These are phyloP conservation scores for Ormosia emarginata DNA, from an alignment of 306 rosid species.

Conservation along the genomic window DNA sequence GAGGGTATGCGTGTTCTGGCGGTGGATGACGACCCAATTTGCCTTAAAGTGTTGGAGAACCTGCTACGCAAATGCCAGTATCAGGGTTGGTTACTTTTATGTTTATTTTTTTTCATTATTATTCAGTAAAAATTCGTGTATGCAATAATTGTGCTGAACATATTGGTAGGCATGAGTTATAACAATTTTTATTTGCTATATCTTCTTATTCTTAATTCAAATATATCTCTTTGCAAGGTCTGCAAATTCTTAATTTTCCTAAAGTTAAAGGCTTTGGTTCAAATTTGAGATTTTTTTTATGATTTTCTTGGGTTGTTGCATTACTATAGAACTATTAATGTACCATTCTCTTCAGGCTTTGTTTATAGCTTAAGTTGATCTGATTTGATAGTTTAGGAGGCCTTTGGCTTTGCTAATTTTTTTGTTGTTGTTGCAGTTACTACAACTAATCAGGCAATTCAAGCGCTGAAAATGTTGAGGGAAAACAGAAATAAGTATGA, in stretches of 20 bases:
- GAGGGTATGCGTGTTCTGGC: slow-evolving; percentile 96
- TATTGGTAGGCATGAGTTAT: background rate
- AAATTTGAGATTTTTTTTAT: background rate
- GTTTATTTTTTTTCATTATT: background rate
- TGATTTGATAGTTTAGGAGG: background rate
- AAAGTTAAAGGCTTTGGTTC: slow-evolving; percentile 2
- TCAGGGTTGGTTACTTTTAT: slow-evolving; percentile 52
- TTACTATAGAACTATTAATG: background rate
- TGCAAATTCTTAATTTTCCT: background rate
- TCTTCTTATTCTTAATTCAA: background rate
- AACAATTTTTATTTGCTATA: background rate
- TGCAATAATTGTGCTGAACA: background rate
- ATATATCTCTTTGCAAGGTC: background rate
- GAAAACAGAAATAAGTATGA: slow-evolving; percentile 68
- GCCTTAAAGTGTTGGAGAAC: slow-evolving; percentile 68
- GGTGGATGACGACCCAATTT: slow-evolving; percentile 84
- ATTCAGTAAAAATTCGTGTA: background rate
- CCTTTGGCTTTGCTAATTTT: background rate
- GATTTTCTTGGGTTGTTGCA: background rate
- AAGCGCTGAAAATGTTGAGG: slow-evolving; percentile 74
- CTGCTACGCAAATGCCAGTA: slow-evolving; percentile 86
- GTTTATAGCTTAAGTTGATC: background rate
- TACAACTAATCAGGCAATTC: slow-evolving; percentile 55
- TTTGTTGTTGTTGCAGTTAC: slow-evolving; percentile 58
- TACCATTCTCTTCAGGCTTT: background rate